Evolutionary conservation across 2,329 filamentous ascomycete species (phyloP).

Genomic region (Zasmidium angulare): DNA sequence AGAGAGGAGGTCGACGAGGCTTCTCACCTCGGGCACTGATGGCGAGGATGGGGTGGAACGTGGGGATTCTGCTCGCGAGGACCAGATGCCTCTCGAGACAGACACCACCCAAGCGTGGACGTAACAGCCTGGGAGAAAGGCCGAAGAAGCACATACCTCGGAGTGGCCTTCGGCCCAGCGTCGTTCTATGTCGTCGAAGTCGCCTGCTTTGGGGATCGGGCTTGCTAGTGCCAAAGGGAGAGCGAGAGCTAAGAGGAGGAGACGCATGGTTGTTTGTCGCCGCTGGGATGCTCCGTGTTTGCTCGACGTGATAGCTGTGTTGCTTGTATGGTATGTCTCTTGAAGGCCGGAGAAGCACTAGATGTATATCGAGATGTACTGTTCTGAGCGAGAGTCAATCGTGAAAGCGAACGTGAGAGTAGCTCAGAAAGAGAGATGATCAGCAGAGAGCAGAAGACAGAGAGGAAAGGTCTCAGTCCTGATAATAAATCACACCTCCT

Average conservation of each 20-base stretch:
- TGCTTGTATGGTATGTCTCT: too few relatives aligned
- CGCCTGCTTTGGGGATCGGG: slow-evolving; percentile 14
- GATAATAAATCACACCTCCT: too few relatives aligned
- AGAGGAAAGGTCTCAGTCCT: too few relatives aligned
- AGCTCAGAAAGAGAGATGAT: too few relatives aligned
- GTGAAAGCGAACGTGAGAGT: too few relatives aligned
- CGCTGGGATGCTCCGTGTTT: slow-evolving; percentile 3
- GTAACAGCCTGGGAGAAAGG: slow-evolving; percentile 2
- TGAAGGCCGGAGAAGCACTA: too few relatives aligned
- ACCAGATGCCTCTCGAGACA: too few relatives aligned
- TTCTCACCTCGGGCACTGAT: background rate
- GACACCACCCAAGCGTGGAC: slow-evolving; percentile 1
- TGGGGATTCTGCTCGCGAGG: background rate
- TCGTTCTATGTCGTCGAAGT: slow-evolving; percentile 29
- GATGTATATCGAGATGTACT: too few relatives aligned
- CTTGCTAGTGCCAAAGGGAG: slow-evolving; percentile 7
- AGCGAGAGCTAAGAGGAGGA: slow-evolving; percentile 2
- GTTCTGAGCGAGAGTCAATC: too few relatives aligned
- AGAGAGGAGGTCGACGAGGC: too few relatives aligned
- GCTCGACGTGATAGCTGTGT: too few relatives aligned
- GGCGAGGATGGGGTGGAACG: background rate
- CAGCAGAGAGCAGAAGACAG: too few relatives aligned
- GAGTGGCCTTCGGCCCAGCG: slow-evolving; percentile 29
- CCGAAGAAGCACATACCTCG: slow-evolving; percentile 24
- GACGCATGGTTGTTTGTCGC: slow-evolving; percentile 19